Conservation (phyloP, 2,329 filamentous ascomycete genomes). For the Erysiphe neolycopersici region DNA sequence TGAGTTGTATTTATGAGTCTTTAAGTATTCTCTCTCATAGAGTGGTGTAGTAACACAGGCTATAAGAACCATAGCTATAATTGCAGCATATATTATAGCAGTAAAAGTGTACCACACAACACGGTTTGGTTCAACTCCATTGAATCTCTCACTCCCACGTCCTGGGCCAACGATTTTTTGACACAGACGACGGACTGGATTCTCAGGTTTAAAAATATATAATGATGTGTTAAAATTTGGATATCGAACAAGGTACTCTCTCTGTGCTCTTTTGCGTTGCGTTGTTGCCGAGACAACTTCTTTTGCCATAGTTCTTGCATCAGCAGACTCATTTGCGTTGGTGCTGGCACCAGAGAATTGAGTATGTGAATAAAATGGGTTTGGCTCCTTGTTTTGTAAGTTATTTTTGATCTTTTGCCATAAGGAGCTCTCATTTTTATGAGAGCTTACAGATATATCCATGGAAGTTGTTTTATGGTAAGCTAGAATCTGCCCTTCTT, state of each 20-base stretch:
- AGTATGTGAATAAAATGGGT: constrained; percentile 79
- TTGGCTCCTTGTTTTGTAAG: constrained; percentile 46
- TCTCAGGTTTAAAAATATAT: constrained; percentile 58
- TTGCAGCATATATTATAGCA: constrained; percentile 74
- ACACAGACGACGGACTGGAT: constrained; percentile 56
- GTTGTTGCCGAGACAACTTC: constrained; percentile 69
- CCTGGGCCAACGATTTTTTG: constrained; percentile 81
- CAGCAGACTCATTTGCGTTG: constrained; percentile 47
- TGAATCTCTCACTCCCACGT: constrained; percentile 59
- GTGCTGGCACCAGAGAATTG: constrained; percentile 22
- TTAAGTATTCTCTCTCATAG: constrained; percentile 73
- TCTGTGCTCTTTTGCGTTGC: constrained; percentile 61
- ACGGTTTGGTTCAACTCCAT: constrained; percentile 73
- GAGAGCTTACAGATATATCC: constrained; percentile 16
- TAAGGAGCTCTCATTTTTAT: constrained; percentile 28
- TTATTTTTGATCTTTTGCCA: constrained; percentile 32
- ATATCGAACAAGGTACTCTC: constrained; percentile 67
- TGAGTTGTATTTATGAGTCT: constrained; percentile 27
- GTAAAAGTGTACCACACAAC: constrained; percentile 84
- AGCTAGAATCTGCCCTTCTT: constrained; percentile 15
- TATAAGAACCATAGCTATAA: constrained; percentile 91
- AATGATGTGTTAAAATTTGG: constrained; percentile 83
- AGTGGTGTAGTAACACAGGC: constrained; percentile 86
- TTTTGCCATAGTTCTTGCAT: constrained; percentile 68
- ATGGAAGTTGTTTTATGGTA: constrained; percentile 6